Conservation (phyloP, 768 basidiomycete genomes). For the Psilocybe cyanescens region DNA sequence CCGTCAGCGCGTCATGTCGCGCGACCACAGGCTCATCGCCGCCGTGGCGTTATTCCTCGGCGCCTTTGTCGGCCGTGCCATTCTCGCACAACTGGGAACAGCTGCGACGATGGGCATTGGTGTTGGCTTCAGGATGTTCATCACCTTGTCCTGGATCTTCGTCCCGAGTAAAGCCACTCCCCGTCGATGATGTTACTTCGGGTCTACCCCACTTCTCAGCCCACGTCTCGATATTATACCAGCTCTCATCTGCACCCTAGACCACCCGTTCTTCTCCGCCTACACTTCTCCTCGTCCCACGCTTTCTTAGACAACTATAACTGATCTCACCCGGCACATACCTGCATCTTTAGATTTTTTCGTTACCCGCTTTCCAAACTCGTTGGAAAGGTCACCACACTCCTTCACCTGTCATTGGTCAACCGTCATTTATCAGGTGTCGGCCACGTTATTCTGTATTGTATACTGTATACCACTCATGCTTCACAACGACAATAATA, state of each 20-base stretch:
- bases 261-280: background rate
- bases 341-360: background rate
- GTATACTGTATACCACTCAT: slow-evolving; percentile 1
- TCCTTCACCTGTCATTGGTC: background rate
- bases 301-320: background rate
- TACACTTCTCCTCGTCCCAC: background rate
- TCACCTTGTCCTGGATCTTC: slow-evolving; percentile 69
- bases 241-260: background rate
- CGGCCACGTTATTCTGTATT: background rate
- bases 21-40: slow-evolving; percentile 76
- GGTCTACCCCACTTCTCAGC: background rate
- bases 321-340: background rate
- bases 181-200: background rate
- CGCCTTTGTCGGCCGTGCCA: slow-evolving; percentile 66
- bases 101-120: slow-evolving; percentile 70
- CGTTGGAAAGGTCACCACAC: background rate
- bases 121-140: slow-evolving; percentile 61
- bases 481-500: background rate
- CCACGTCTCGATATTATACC: no score
- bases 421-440: background rate
- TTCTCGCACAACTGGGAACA: slow-evolving; percentile 62
- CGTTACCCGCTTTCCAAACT: background rate
- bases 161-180: slow-evolving; percentile 44
- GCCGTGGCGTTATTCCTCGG: slow-evolving; percentile 75
- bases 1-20: slow-evolving; percentile 52